Conservation (phyloP, 2,329 filamentous ascomycete species). For the Sporothrix schenckii region DNA sequence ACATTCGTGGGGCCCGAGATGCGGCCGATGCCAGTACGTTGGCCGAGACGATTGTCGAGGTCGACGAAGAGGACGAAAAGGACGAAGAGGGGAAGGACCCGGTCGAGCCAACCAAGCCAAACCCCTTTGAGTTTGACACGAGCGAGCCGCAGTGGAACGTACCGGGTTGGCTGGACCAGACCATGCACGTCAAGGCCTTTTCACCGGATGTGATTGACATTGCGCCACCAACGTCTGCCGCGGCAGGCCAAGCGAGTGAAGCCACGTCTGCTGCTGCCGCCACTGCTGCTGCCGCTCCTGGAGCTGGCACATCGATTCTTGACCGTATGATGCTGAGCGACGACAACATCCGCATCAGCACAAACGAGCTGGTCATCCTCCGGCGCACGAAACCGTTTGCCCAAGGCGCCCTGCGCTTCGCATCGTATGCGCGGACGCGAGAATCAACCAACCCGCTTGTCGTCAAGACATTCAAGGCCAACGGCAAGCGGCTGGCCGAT, state of each 20-base stretch:
- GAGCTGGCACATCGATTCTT: slow-evolving; percentile 35
- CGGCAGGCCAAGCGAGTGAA: not conserved
- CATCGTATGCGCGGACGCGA: slow-evolving; percentile 44
- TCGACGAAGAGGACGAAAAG: slow-evolving; percentile 24
- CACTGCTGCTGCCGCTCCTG: not conserved
- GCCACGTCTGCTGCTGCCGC: not conserved
- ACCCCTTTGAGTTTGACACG: slow-evolving; percentile 36
- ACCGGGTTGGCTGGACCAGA: slow-evolving; percentile 41
- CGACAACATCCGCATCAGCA: slow-evolving; percentile 44
- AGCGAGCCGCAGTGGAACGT: slow-evolving; percentile 39
- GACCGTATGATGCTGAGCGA: slow-evolving; percentile 45
- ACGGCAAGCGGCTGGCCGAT: slow-evolving; percentile 39
- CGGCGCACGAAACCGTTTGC: slow-evolving; percentile 43
- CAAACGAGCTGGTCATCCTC: slow-evolving; percentile 43
- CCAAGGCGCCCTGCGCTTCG: slow-evolving; percentile 43
- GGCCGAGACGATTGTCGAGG: slow-evolving; percentile 24
- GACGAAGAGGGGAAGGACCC: slow-evolving; percentile 15
- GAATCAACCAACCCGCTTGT: slow-evolving; percentile 42
- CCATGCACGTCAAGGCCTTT: slow-evolving; percentile 40
- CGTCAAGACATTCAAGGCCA: slow-evolving; percentile 44
- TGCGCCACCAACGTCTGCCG: slow-evolving; percentile 21
- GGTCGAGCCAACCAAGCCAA: not conserved
- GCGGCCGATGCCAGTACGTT: slow-evolving; percentile 3
- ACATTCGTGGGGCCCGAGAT: not conserved
- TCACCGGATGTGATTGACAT: slow-evolving; percentile 41